These are phyloP conservation scores for Houttuynia cordata DNA, from an alignment of 164 flowering plant species.

Conservation along the genomic window DNA sequence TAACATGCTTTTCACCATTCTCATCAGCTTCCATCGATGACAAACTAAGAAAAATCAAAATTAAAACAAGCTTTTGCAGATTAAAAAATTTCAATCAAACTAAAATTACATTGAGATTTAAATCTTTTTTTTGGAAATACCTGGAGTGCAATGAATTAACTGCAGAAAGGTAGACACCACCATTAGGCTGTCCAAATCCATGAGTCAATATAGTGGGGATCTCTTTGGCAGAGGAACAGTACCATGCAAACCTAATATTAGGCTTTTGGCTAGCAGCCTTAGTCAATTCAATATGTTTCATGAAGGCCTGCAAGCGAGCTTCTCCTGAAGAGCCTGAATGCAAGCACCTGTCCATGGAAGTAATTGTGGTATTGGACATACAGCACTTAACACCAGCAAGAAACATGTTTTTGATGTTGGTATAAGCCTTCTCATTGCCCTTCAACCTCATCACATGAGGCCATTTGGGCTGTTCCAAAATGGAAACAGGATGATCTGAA, in stretches of 20 bases:
- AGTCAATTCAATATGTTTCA: slow-evolving; percentile 22
- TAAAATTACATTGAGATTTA: neutral
- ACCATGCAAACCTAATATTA: slow-evolving; percentile 38
- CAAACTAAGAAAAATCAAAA: neutral
- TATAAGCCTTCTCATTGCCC: slow-evolving; percentile 2
- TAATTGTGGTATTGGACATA: slow-evolving; percentile 14
- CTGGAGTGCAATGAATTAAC: slow-evolving; percentile 24
- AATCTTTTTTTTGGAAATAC: slow-evolving; percentile 10
- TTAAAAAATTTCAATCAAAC: neutral
- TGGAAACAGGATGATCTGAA: neutral
- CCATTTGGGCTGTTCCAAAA: slow-evolving; percentile 18
- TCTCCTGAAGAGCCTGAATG: slow-evolving; percentile 14
- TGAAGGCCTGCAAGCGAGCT: slow-evolving; percentile 28
- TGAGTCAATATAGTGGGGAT: slow-evolving; percentile 22
- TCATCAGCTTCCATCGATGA: slow-evolving; percentile 8
- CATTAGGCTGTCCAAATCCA: slow-evolving; percentile 40
- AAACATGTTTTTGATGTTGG: slow-evolving; percentile 16
- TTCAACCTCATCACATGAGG: slow-evolving; percentile 14
- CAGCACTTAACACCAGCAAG: slow-evolving; percentile 12
- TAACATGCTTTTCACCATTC: slow-evolving; percentile 36
- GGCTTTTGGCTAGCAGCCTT: slow-evolving; percentile 25
- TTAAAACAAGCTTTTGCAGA: neutral
- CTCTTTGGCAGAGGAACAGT: slow-evolving; percentile 20
- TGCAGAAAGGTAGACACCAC: slow-evolving; percentile 33
- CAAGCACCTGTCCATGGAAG: slow-evolving; percentile 25